Base-by-base conservation (phyloP, 2,329 filamentous ascomycete genomes). In the Periconia sp. region DNA sequence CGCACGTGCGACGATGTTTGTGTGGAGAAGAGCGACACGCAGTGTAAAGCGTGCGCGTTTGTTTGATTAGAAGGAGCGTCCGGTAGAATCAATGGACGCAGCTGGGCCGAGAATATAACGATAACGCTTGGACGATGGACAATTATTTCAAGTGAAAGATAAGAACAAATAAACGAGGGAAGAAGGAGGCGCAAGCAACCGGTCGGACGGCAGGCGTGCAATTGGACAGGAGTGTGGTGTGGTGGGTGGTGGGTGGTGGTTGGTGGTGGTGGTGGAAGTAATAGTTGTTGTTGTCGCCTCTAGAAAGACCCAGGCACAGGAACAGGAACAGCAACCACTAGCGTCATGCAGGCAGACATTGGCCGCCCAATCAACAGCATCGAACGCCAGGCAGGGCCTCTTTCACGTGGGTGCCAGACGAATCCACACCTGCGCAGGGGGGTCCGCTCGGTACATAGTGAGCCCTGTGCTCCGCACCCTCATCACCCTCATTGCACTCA, bases 1-100 rank as follows among this genome's bases (percentile, higher is more conserved):
- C 11, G 33, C 33, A 37, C 41, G 50, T 53, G 52, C 27, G 47
- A 45, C 30, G 52, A 47, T 50, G 53, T 52, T 40, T 19, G 40
- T 11, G 33, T 11, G 15, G 33, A 5, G 13, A 37, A 37, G 15
- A 11, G 33, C 11, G 11, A n/a, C 10, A n/a, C 3, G 11, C 11
- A 13, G 33, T 3, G 11, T 37, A 11, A 37, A 37, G 11, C 33
- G 6, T 14, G 15, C 13, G 33, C 13, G 33, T 14, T 14, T 37
- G 11, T n/a, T 14, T 37, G 11, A n/a, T 6, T 5, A 37, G 15
- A 37, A 37, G 33, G 10, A 37, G 33, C 33, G 33, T 37, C 6
- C 33, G 15, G 10, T 37, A 37, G 11, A 11, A n/a, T 11, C 6
- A 11, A 5, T 13, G 33, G 33, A n/a, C 13, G 33, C 33, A 6